These are phyloP conservation scores for Ophiocordyceps unilateralis DNA, from an alignment of 2,329 filamentous ascomycete genomes.

Conservation along the genomic window DNA sequence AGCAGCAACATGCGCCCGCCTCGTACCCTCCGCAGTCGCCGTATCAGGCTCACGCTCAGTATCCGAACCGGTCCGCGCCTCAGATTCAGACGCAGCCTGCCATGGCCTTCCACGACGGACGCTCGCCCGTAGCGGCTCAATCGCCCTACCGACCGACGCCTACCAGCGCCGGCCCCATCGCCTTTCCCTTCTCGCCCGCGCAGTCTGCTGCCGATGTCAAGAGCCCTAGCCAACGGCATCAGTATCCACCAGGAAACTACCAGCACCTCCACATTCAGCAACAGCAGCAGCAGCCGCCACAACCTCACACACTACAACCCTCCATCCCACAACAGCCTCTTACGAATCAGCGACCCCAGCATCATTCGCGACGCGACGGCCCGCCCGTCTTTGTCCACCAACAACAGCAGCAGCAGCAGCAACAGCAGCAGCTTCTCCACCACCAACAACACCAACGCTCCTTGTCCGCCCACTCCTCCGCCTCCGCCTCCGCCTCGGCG, in stretches of 20 bases:
- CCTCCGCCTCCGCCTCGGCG: slow-evolving; percentile 15
- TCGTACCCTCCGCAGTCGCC: slow-evolving; percentile 21
- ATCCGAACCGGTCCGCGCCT: slow-evolving; percentile 24
- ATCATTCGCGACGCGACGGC: slow-evolving; percentile 24
- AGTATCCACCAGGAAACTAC: slow-evolving; percentile 27
- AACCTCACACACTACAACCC: too few species aligned
- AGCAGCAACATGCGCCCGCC: slow-evolving; percentile 14
- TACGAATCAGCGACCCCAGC: background rate
- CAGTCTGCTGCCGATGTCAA: slow-evolving; percentile 23
- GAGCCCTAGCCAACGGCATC: slow-evolving; percentile 34
- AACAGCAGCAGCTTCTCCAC: slow-evolving; percentile 20
- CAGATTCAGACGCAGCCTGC: slow-evolving; percentile 21
- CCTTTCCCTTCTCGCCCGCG: slow-evolving; percentile 32
- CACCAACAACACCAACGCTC: slow-evolving; percentile 36
- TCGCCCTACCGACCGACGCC: slow-evolving; percentile 32
- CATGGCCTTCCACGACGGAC: slow-evolving; percentile 24
- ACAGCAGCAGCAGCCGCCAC: slow-evolving; percentile 24
- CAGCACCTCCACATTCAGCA: slow-evolving; percentile 8
- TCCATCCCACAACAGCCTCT: too few species aligned
- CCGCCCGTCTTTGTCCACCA: slow-evolving; percentile 24
- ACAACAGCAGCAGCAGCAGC: slow-evolving; percentile 9
- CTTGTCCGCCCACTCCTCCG: slow-evolving; percentile 36
- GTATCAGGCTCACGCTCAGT: slow-evolving; percentile 22
- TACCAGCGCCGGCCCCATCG: slow-evolving; percentile 23
- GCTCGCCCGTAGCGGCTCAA: slow-evolving; percentile 28